phyloP scores from a whole-genome alignment of 2,329 filamentous ascomycete species.

The Penicillium thymicola region DNA sequence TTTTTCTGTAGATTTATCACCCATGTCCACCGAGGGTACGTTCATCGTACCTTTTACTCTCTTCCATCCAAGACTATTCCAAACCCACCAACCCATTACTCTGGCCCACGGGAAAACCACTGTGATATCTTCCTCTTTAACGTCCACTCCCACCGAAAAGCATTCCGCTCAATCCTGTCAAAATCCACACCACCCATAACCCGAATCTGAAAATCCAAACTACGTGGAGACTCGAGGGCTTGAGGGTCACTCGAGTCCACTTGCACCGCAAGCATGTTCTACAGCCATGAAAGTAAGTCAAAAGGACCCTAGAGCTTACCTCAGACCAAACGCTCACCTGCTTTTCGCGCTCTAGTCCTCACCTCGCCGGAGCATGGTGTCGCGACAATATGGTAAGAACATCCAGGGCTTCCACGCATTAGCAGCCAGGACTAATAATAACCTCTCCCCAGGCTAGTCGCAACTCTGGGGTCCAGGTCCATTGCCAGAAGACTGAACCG shows the following conservation, averaged over 20 bases:
- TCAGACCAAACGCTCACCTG: conserved; percentile 18
- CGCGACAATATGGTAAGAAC: conserved; percentile 80
- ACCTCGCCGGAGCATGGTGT: conserved; percentile 86
- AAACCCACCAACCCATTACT: not conserved
- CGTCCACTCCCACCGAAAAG: not conserved
- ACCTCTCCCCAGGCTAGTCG: conserved; percentile 67
- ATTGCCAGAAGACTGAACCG: conserved; percentile 70
- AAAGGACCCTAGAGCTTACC: too few relatives aligned
- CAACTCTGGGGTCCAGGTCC: conserved; percentile 75
- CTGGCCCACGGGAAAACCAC: not conserved
- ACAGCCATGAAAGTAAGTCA: conserved; percentile 82
- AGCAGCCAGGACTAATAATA: conserved; percentile 22
- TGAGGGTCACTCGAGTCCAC: not conserved
- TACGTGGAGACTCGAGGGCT: not conserved
- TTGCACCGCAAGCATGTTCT: conserved; percentile 66
- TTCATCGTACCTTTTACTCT: not conserved
- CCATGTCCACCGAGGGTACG: not conserved
- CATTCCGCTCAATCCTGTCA: not conserved
- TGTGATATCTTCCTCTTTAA: not conserved
- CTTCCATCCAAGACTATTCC: not conserved
- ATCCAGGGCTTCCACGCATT: not conserved
- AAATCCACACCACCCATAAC: not conserved
- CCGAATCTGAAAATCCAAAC: not conserved
- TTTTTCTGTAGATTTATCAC: not conserved
- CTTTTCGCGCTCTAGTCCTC: conserved; percentile 55